These are phyloP conservation scores for Aspergillus haitiensis DNA, from an alignment of 495 filamentous ascomycete species.

Conservation along the genomic window DNA sequence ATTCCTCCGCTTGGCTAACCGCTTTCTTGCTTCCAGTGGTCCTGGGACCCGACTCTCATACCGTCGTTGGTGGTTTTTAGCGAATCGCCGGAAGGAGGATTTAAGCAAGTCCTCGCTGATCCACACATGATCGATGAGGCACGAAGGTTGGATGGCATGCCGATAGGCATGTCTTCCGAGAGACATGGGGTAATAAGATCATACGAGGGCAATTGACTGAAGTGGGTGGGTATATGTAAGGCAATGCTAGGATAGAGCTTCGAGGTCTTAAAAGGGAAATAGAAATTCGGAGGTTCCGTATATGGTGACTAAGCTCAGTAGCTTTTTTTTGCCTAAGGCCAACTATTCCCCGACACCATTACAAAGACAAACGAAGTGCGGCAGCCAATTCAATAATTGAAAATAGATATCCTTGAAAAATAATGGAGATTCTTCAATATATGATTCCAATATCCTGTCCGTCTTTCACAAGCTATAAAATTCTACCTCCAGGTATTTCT, in stretches of 20 bases:
- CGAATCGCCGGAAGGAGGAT: conserved; percentile 51
- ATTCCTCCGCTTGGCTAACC: conserved; percentile 52
- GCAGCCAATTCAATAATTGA: no score
- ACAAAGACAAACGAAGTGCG: no score
- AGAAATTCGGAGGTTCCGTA: no score
- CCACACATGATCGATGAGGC: conserved; percentile 48
- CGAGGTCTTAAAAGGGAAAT: no score
- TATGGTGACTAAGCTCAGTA: background rate
- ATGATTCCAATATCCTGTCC: no score
- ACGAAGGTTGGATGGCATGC: conserved; percentile 38
- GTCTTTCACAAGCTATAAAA: no score
- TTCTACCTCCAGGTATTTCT: no score
- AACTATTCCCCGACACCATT: conserved; percentile 12
- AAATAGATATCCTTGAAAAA: no score
- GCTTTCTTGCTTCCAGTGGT: conserved; percentile 58
- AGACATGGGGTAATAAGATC: conserved; percentile 39
- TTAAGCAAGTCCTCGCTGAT: conserved; percentile 55
- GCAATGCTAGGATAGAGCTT: no score
- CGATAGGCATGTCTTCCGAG: conserved; percentile 47
- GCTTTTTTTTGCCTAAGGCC: conserved; percentile 11
- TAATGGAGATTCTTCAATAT: no score
- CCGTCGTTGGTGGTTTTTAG: conserved; percentile 40
- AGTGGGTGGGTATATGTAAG: background rate
- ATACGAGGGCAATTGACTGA: conserved; percentile 32
- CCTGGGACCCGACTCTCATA: conserved; percentile 59